Evolutionary conservation across 2,329 filamentous ascomycete genomes (phyloP).

Genomic region (Cercospora sp.): DNA sequence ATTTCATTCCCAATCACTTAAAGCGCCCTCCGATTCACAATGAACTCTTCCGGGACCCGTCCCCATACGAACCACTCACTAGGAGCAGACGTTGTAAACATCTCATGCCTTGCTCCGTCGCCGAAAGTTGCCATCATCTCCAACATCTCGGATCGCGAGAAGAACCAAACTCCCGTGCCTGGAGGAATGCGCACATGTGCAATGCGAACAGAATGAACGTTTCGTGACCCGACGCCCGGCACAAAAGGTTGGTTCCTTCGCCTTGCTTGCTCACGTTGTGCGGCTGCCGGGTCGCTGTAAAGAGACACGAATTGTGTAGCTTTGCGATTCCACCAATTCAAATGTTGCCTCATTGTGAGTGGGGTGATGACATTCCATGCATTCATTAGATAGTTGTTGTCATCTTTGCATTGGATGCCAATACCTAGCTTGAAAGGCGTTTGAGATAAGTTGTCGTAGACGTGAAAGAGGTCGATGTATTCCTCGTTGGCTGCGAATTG

Average conservation of each 20-base stretch:
- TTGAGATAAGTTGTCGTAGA: not conserved
- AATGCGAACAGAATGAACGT: not conserved
- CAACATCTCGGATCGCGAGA: too few species aligned
- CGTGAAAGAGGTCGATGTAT: not conserved
- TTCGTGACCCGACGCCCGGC: not conserved
- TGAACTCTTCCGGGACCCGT: too few species aligned
- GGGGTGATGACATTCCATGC: not conserved
- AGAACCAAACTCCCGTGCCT: too few species aligned
- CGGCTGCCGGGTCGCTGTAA: not conserved
- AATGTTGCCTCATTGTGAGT: not conserved
- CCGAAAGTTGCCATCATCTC: too few species aligned
- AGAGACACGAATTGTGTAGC: not conserved
- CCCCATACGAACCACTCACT: too few species aligned
- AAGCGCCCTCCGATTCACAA: too few species aligned
- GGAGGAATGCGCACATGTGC: not conserved
- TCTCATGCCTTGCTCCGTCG: too few species aligned
- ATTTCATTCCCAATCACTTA: too few species aligned
- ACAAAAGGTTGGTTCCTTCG: not conserved
- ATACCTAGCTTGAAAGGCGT: not conserved
- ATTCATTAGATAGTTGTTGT: not conserved
- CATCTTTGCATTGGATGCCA: not conserved
- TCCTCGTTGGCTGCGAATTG: not conserved
- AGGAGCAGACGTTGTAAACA: too few species aligned
- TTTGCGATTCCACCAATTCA: not conserved
- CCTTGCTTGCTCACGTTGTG: not conserved